A percentile compares a stretch with the other conserved stretches of the same genome.
Evolutionary conservation across 1,284 basidiomycete genomes (phyloP).

Genomic region (Chiua sp.): DNA sequence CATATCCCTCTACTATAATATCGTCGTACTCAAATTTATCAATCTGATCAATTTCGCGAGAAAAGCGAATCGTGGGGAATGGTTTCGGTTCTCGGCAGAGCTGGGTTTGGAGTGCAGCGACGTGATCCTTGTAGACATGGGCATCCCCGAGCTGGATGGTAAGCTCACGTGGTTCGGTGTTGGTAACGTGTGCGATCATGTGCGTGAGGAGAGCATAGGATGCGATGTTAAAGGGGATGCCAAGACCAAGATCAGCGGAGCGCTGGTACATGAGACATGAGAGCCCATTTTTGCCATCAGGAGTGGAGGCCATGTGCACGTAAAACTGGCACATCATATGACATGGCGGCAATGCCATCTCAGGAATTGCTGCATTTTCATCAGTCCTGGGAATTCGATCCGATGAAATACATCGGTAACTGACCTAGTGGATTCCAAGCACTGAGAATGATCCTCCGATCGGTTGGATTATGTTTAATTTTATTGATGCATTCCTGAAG

Average conservation of each 20-base stretch:
- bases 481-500: conserved; percentile 87
- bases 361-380: conserved; percentile 70
- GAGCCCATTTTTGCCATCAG: conserved; percentile 70
- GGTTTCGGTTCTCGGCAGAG: conserved; percentile 77
- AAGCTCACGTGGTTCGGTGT: conserved; percentile 87
- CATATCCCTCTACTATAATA: conserved; percentile 87
- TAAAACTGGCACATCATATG: conserved; percentile 99
- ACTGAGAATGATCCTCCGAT: conserved; percentile 93
- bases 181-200: conserved; percentile 94
- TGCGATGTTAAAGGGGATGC: conserved; percentile 99
- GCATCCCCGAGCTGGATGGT: conserved; percentile 96
- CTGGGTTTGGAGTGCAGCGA: conserved; percentile 86
- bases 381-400: not conserved
- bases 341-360: conserved; percentile 98
- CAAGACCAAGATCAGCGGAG: conserved; percentile 95
- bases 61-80: conserved; percentile 86
- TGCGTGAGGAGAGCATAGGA: conserved; percentile 97
- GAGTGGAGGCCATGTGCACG: conserved; percentile 79
- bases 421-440: conserved; percentile 98
- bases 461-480: conserved; percentile 94
- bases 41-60: conserved; percentile 64
- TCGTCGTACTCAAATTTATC: conserved; percentile 87
- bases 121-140: conserved; percentile 95
- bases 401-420: conserved; percentile 18
- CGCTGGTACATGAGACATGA: conserved; percentile 99